phyloP scores from a whole-genome alignment of 257 asterid species.

The Fraxinus anomala region DNA sequence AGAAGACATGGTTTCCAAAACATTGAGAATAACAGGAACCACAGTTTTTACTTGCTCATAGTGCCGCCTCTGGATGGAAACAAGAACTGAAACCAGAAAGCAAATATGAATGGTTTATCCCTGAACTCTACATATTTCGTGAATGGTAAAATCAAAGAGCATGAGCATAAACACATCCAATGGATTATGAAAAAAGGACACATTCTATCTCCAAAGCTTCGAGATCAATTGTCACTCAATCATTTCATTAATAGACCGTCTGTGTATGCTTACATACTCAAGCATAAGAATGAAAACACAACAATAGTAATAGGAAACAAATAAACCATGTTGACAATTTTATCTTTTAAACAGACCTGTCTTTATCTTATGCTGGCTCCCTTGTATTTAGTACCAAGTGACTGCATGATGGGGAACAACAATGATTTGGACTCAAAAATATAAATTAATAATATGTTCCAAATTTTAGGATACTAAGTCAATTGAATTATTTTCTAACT shows the following conservation, averaged over 20 bases:
- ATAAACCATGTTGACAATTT: not conserved
- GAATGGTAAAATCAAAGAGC: conserved; percentile 22
- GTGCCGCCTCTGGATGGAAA: conserved; percentile 63
- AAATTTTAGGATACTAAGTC: not conserved
- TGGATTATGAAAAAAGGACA: not conserved
- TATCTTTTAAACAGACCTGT: not conserved
- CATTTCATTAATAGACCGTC: not conserved
- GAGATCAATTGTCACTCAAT: not conserved
- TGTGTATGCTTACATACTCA: conserved; percentile 11
- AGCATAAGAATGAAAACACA: conserved; percentile 17
- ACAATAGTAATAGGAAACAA: conserved; percentile 9
- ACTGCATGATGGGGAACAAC: not conserved
- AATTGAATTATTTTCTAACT: not conserved
- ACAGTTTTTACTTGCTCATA: conserved; percentile 72
- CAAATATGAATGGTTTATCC: conserved; percentile 19
- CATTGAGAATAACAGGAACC: conserved; percentile 71
- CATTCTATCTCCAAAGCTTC: not conserved
- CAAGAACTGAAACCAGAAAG: conserved; percentile 56
- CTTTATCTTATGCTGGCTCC: not conserved
- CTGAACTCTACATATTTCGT: conserved; percentile 6
- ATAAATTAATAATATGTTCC: not conserved
- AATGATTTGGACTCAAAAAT: not conserved
- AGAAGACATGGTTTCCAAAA: conserved; percentile 42
- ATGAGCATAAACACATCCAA: not conserved
- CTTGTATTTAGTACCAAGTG: not conserved